Conservation (phyloP, 2,329 filamentous ascomycete genomes). For the Trichoderma breve region DNA sequence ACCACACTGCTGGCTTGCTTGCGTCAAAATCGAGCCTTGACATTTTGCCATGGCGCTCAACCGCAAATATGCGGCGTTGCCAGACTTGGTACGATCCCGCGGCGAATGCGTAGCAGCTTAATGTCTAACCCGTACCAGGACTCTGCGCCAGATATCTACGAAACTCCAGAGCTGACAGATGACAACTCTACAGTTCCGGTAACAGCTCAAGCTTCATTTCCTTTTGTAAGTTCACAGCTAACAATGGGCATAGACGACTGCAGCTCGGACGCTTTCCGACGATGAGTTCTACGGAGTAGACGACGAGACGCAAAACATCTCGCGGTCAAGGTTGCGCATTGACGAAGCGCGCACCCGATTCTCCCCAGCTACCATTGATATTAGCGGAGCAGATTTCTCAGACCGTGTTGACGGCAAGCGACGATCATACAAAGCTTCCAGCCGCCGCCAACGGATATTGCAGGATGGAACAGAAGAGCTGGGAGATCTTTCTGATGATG, state of each 20-base stretch:
- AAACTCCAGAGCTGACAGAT: constrained; percentile 89
- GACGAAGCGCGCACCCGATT: constrained; percentile 80
- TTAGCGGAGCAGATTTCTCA: constrained; percentile 80
- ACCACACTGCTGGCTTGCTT: background rate
- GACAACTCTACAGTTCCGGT: constrained; percentile 84
- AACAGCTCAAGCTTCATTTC: constrained; percentile 34
- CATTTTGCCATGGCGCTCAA: constrained; percentile 63
- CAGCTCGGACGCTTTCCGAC: constrained; percentile 57
- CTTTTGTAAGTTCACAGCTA: constrained; percentile 24
- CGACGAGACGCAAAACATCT: constrained; percentile 66
- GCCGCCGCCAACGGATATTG: constrained; percentile 61
- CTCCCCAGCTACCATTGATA: constrained; percentile 70
- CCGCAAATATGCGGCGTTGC: constrained; percentile 78
- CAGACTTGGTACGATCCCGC: constrained; percentile 62
- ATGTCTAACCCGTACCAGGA: constrained; percentile 56
- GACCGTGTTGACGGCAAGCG: constrained; percentile 81
- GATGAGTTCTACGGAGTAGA: constrained; percentile 63
- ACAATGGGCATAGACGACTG: constrained; percentile 46
- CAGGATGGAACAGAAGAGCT: constrained; percentile 64
- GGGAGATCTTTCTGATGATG: constrained; percentile 75
- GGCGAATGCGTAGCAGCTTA: constrained; percentile 14
- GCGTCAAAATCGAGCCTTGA: background rate
- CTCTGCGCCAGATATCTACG: constrained; percentile 90
- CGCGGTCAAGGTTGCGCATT: constrained; percentile 71
- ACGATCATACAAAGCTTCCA: constrained; percentile 77